These are phyloP conservation scores for Colletotrichum sp. DNA, from an alignment of 2,329 filamentous ascomycete genomes.

Conservation along the genomic window DNA sequence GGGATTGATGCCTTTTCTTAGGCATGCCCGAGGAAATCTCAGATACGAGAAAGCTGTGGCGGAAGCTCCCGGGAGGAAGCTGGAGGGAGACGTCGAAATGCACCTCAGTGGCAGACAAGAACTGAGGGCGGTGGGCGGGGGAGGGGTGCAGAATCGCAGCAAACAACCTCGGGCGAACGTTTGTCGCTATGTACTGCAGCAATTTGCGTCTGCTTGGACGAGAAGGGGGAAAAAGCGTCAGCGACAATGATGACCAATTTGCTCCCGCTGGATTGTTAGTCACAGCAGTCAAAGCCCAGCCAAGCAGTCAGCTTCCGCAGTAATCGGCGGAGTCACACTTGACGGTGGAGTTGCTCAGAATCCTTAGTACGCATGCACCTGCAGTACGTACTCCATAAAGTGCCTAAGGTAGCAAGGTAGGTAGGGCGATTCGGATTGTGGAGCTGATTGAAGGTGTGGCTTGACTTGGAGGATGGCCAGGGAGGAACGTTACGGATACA, in stretches of 20 bases:
- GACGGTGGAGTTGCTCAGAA: not conserved
- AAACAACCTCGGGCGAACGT: conserved; percentile 7
- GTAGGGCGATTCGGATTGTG: not conserved
- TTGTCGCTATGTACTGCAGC: conserved; percentile 13
- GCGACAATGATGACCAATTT: not conserved
- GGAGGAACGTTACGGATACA: not conserved
- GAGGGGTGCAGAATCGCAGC: not conserved
- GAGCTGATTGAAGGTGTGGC: not conserved
- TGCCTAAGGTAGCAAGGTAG: not conserved
- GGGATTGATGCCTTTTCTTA: conserved; percentile 64
- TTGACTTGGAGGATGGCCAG: not conserved
- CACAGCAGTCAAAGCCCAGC: not conserved
- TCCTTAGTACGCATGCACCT: not conserved
- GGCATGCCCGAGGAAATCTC: conserved; percentile 53
- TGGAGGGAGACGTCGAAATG: not conserved
- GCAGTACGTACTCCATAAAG: not conserved
- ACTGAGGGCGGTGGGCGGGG: not conserved
- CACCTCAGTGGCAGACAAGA: not conserved
- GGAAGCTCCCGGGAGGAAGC: not conserved
- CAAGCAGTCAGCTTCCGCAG: not conserved
- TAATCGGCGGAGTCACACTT: not conserved
- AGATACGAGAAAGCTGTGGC: not conserved
- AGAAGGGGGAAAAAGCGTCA: not conserved
- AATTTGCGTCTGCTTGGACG: not conserved
- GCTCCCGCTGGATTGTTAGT: conserved; percentile 1